Evolutionary conservation across 2,329 filamentous ascomycete species (phyloP).

Genomic region (Colletotrichum zoysiae): DNA sequence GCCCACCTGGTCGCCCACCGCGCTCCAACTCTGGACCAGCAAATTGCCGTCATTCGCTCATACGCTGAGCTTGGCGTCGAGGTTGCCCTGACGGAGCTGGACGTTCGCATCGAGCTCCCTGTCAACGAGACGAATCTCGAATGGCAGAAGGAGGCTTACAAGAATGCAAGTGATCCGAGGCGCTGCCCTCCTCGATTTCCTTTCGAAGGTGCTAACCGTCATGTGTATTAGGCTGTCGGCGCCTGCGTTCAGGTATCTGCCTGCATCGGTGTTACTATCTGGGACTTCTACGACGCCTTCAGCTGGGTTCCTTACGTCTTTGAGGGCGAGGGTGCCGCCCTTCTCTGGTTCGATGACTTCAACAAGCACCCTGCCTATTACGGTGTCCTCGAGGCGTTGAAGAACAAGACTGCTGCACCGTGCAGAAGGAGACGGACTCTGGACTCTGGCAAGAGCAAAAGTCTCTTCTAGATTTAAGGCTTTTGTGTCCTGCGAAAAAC

Average conservation of each 20-base stretch:
- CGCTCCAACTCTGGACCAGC: conserved; percentile 54
- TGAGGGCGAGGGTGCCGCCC: conserved; percentile 55
- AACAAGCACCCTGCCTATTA: conserved; percentile 58
- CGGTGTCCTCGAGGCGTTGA: conserved; percentile 52
- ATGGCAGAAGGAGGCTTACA: conserved; percentile 49
- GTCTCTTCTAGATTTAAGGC: conserved; percentile 9
- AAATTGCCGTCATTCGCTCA: conserved; percentile 55
- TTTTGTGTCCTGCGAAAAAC: no score
- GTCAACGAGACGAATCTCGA: conserved; percentile 47
- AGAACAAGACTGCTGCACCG: conserved; percentile 45
- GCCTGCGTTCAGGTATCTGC: conserved; percentile 48
- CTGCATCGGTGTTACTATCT: conserved; percentile 52
- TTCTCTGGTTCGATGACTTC: conserved; percentile 58
- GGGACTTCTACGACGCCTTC: conserved; percentile 54
- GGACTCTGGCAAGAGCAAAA: conserved; percentile 26
- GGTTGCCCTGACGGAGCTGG: conserved; percentile 67
- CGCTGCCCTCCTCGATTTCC: not conserved
- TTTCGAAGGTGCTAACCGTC: not conserved
- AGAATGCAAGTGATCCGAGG: conserved; percentile 11
- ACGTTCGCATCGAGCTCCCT: conserved; percentile 58
- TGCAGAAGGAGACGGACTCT: conserved; percentile 33
- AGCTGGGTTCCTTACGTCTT: conserved; percentile 58
- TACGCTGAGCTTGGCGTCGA: conserved; percentile 62
- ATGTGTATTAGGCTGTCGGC: conserved; percentile 36
- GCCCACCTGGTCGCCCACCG: conserved; percentile 69